phyloP scores from a whole-genome alignment of 129 eudicot species.

The Helichrysum umbraculigerum region DNA sequence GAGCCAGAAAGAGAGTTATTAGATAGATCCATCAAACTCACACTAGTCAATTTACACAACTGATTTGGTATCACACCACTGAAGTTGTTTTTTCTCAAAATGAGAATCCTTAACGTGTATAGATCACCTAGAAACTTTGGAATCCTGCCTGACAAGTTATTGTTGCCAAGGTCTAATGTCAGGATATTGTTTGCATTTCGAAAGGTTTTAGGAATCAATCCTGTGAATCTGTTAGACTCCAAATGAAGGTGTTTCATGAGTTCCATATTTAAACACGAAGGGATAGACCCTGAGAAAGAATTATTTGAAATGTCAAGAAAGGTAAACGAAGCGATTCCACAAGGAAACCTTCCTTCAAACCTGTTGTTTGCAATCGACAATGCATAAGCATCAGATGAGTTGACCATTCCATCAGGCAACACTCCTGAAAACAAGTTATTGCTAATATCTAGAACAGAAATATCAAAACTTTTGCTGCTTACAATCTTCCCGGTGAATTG shows the following conservation, averaged over 20 bases:
- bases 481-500: conserved; percentile 21
- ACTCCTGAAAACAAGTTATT: conserved; percentile 26
- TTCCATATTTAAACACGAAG: background rate
- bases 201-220: too few species aligned
- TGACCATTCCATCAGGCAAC: conserved; percentile 9
- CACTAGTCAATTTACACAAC: conserved; percentile 14
- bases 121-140: conserved; percentile 29
- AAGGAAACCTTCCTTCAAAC: too few species aligned
- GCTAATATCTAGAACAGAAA: conserved; percentile 15
- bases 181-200: background rate
- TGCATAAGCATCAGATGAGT: too few species aligned
- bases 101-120: conserved; percentile 27
- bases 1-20: conserved; percentile 23
- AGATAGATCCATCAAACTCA: conserved; percentile 29
- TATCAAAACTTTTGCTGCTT: background rate
- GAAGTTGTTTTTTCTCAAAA: conserved; percentile 15
- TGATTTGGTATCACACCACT: conserved; percentile 24
- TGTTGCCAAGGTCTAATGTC: background rate
- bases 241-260: background rate
- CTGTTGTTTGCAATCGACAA: too few species aligned
- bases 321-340: too few species aligned
- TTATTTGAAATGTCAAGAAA: background rate
- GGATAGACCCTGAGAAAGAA: background rate
- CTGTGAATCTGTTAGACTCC: background rate
- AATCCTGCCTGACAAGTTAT: background rate